Percentiles rank a stretch among this genome's conserved stretches.
These are phyloP conservation scores for Stylonectria norvegica DNA, from an alignment of 2,329 filamentous ascomycete genomes.

Conservation along the genomic window DNA sequence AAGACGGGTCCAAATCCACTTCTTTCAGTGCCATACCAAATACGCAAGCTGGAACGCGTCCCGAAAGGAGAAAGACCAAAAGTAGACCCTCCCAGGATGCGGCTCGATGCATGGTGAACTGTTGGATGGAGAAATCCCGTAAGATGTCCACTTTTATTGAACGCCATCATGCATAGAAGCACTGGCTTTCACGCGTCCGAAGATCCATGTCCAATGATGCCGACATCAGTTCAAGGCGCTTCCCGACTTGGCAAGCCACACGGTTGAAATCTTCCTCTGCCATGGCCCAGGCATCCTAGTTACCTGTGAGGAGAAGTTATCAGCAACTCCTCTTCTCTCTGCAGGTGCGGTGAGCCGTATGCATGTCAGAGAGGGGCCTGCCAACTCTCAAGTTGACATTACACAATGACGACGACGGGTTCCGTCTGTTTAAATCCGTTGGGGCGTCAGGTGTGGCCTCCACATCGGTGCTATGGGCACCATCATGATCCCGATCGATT, in stretches of 20 bases:
- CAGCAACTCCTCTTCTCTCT: no score
- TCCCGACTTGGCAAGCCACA: slow-evolving; percentile 4
- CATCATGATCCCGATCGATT: slow-evolving; percentile 4
- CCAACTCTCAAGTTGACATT: slow-evolving; percentile 4
- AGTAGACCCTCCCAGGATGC: neutral
- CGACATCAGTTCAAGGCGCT: slow-evolving; percentile 3
- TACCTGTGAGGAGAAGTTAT: no score
- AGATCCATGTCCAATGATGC: slow-evolving; percentile 6
- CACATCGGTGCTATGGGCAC: slow-evolving; percentile 4
- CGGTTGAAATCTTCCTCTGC: slow-evolving; percentile 2
- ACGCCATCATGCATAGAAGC: slow-evolving; percentile 10
- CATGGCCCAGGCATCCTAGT: slow-evolving; percentile 1
- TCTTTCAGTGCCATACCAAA: no score
- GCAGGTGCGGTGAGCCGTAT: no score
- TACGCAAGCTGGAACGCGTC: no score
- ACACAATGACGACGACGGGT: slow-evolving; percentile 6
- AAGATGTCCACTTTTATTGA: slow-evolving; percentile 13
- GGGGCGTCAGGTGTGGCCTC: no score
- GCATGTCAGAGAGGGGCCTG: slow-evolving; percentile 8
- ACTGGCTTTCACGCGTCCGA: slow-evolving; percentile 2
- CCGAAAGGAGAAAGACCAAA: slow-evolving; percentile 3
- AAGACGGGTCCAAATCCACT: no score
- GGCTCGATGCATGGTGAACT: slow-evolving; percentile 11
- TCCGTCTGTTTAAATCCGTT: no score
- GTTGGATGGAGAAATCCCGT: slow-evolving; percentile 16